phyloP scores from a whole-genome alignment of 2,329 filamentous ascomycete genomes.

The Cordyceps militaris region DNA sequence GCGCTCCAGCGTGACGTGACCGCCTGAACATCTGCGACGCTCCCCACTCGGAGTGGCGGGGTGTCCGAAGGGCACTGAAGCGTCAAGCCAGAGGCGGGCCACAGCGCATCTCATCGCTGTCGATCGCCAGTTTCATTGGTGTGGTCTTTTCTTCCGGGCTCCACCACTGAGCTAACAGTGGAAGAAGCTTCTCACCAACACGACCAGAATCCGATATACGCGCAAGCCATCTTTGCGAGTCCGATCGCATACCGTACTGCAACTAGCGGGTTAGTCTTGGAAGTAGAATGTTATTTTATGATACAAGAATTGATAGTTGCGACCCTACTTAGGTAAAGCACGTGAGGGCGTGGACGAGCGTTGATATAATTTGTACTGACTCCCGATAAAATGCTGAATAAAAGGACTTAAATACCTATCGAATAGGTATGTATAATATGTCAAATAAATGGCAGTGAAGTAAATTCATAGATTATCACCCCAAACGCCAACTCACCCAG shows the following conservation, averaged over 20 bases:
- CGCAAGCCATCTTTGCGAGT: constrained; percentile 1
- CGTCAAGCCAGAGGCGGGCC: background rate
- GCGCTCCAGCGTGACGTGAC: constrained; percentile 7
- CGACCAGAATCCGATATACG: background rate
- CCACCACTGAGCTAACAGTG: background rate
- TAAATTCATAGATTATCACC: too few species aligned
- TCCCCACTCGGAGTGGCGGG: constrained; percentile 8
- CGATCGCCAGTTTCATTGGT: background rate
- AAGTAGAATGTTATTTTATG: background rate
- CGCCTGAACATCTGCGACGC: constrained; percentile 1
- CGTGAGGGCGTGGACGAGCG: too few species aligned
- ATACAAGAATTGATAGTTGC: too few species aligned
- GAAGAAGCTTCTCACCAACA: background rate
- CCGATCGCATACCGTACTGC: background rate
- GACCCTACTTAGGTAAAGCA: too few species aligned
- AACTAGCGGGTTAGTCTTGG: background rate
- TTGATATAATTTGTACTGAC: too few species aligned
- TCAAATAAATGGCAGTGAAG: too few species aligned
- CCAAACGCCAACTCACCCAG: too few species aligned
- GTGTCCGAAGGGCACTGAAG: constrained; percentile 4
- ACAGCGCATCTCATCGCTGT: background rate
- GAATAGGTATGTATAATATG: too few species aligned
- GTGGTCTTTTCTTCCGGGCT: background rate
- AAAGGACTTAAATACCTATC: too few species aligned
- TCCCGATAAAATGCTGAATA: too few species aligned